phyloP scores from a whole-genome alignment of 345 rosid genomes.

The Trapa incisa region DNA sequence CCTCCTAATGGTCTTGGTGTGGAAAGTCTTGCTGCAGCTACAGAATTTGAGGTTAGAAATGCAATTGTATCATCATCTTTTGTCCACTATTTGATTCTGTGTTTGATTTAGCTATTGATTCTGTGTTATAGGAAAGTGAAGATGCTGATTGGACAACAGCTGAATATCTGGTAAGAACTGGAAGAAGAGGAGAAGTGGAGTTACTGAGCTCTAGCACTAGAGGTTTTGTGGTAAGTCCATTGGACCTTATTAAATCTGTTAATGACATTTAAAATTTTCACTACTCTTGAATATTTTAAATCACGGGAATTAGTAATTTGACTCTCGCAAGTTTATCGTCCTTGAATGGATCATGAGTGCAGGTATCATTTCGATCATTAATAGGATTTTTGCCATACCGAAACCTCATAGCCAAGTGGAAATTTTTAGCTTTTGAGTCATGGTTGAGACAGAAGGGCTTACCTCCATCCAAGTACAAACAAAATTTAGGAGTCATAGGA shows the following conservation, averaged over 20 bases:
- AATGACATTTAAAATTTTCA: background rate
- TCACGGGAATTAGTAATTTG: background rate
- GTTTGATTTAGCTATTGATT: constrained; percentile 12
- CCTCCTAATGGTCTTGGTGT: constrained; percentile 7
- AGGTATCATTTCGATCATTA: constrained; percentile 83
- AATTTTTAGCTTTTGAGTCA: constrained; percentile 83
- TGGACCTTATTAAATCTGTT: background rate
- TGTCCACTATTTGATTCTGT: background rate
- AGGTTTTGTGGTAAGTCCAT: constrained; percentile 72
- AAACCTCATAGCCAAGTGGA: constrained; percentile 66
- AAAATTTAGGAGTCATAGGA: constrained; percentile 57
- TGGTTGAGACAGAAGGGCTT: constrained; percentile 86
- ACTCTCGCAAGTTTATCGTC: constrained; percentile 5
- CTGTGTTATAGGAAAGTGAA: constrained; percentile 36
- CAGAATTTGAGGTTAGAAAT: constrained; percentile 7
- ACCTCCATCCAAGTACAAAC: constrained; percentile 63
- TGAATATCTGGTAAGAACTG: constrained; percentile 43
- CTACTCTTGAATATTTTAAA: background rate
- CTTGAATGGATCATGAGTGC: constrained; percentile 11
- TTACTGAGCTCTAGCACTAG: constrained; percentile 60
- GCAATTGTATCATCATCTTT: background rate
- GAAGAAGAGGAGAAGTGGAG: constrained; percentile 60
- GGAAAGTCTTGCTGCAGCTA: constrained; percentile 4
- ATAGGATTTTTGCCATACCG: constrained; percentile 84
- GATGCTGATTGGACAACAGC: constrained; percentile 65